These are phyloP conservation scores for Vitis hybrid DNA, from an alignment of 177 flowering plant species.

Conservation along the genomic window DNA sequence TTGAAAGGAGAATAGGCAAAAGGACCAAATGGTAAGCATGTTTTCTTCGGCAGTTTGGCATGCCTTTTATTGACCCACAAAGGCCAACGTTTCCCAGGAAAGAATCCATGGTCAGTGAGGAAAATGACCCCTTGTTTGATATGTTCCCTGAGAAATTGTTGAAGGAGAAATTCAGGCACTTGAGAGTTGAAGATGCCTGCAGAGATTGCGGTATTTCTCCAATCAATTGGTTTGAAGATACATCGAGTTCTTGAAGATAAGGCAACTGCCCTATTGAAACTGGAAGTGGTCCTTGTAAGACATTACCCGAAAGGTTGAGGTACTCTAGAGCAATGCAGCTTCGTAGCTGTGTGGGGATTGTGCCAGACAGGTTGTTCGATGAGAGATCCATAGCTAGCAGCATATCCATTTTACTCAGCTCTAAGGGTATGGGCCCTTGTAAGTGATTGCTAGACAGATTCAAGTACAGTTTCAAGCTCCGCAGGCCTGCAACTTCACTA, in stretches of 20 bases:
- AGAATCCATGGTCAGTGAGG: slow-evolving; percentile 42
- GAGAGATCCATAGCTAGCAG: slow-evolving; percentile 84
- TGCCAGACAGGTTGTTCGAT: slow-evolving; percentile 60
- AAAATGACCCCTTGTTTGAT: slow-evolving; percentile 54
- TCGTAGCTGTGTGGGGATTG: slow-evolving; percentile 73
- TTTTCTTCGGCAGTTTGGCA: slow-evolving; percentile 46
- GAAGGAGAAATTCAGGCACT: slow-evolving; percentile 62
- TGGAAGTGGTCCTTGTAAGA: slow-evolving; percentile 57
- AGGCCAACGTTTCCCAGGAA: slow-evolving; percentile 67
- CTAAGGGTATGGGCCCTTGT: slow-evolving; percentile 68
- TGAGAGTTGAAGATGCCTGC: slow-evolving; percentile 55
- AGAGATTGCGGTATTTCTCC: slow-evolving; percentile 67
- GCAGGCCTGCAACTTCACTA: slow-evolving; percentile 64
- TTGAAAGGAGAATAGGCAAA: slow-evolving; percentile 41
- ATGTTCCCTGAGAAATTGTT: slow-evolving; percentile 70
- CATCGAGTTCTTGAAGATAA: slow-evolving; percentile 62
- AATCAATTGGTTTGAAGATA: slow-evolving; percentile 56
- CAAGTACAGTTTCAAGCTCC: slow-evolving; percentile 77
- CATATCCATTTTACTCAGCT: slow-evolving; percentile 93
- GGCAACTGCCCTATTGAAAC: slow-evolving; percentile 59
- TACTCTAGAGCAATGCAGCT: slow-evolving; percentile 86
- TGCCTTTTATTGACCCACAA: slow-evolving; percentile 65
- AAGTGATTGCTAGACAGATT: slow-evolving; percentile 72
- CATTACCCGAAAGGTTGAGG: slow-evolving; percentile 69
- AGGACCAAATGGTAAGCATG: slow-evolving; percentile 20